Base-by-base conservation (phyloP, 345 rosid species). In the Brassica juncea region DNA sequence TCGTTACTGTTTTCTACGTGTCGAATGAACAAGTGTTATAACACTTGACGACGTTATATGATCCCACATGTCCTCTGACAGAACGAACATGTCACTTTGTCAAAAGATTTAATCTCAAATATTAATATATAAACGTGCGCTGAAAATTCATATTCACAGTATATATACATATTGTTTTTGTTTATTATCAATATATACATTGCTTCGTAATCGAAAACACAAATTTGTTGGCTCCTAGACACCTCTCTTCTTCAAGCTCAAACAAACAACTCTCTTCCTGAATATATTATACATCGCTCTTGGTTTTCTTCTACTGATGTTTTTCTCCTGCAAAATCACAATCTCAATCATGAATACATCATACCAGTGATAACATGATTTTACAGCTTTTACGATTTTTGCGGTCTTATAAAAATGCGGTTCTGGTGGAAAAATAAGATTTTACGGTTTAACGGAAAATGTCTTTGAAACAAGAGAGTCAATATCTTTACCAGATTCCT, bases 401-500 rank as follows among this genome's bases (percentile, higher is more conserved):
- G 25, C 25, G 1, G 25, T 23, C 25, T 23, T 23, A 23, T 23
- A 23, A 23, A 23, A 23, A 0, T 23, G 44, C 42, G 4, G 10
- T 37, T 37, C 2, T 10, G 6, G 7, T 34, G 7, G 37, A 34
- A 34, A 34, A 34, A 6, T 23, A 23, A 23, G 1, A 23, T 23
- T 23, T 23, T 23, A 1, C 25, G 1, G 1, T 23, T 23, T 23
- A 23, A 23, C 1, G 25, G 25, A 1, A 1, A 23, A 21, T 21
- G 23, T 21, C 25, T 23, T 23, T 42, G 64, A 47, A 34, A 77
- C 37, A 21, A 65, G 28, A 34, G 63, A 1, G 12, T 27, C 32
- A 66, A 66, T 72, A 47, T 35, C 58, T 63, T 59, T 80, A 74
- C 79, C 71, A 80, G 3, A 62, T 69, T 35, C 44, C 62, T 64